Evolutionary conservation across 331 rosid species (phyloP).

Genomic region (Arachis monticola): DNA sequence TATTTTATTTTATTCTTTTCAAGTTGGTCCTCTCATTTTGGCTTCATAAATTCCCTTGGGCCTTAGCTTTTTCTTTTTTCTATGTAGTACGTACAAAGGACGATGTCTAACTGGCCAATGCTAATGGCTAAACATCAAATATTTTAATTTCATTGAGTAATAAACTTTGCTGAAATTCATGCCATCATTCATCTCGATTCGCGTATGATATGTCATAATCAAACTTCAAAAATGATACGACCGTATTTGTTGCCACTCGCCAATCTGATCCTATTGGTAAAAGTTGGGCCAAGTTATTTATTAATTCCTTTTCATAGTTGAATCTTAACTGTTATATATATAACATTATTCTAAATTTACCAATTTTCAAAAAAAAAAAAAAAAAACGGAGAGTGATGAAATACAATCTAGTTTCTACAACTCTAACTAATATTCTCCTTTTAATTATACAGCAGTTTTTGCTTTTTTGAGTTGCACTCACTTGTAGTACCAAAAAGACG

Average conservation of each 20-base stretch:
- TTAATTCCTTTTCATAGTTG: no score
- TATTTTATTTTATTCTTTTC: background rate
- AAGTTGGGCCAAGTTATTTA: background rate
- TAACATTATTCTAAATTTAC: no score
- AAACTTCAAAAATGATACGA: slow-evolving; percentile 11
- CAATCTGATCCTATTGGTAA: slow-evolving; percentile 4
- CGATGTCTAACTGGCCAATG: slow-evolving; percentile 42
- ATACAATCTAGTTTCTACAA: no score
- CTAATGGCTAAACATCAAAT: background rate
- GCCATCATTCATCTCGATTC: slow-evolving; percentile 28
- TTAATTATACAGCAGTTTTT: slow-evolving; percentile 39
- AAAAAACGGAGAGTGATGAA: no score
- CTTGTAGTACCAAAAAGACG: slow-evolving; percentile 28
- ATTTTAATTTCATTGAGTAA: background rate
- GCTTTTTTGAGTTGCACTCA: slow-evolving; percentile 20
- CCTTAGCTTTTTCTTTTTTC: slow-evolving; percentile 43
- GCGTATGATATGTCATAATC: background rate
- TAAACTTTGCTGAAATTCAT: slow-evolving; percentile 62
- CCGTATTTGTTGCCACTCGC: background rate
- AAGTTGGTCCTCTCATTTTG: slow-evolving; percentile 34
- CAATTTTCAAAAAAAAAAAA: no score
- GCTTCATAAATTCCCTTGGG: slow-evolving; percentile 39
- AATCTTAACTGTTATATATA: no score
- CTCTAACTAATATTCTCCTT: background rate
- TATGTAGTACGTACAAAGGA: slow-evolving; percentile 53